Evolutionary conservation across 441 rosid genomes (phyloP).

Genomic region (Mallotus repandus): DNA sequence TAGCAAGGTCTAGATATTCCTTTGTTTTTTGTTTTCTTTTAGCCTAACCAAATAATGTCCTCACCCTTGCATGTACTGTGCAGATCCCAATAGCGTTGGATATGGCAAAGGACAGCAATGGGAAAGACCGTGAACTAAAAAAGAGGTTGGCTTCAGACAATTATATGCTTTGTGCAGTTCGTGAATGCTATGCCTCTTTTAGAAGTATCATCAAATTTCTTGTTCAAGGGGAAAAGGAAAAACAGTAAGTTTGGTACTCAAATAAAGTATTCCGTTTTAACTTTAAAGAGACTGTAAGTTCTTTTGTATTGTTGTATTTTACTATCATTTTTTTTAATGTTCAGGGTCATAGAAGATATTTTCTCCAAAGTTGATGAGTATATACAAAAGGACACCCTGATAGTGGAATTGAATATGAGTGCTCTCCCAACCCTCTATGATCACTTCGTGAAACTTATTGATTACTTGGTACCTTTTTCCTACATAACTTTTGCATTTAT

Average conservation of each 20-base stretch:
- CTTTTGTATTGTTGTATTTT: background rate
- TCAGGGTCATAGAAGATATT: constrained; percentile 48
- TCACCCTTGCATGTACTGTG: constrained; percentile 8
- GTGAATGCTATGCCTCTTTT: constrained; percentile 94
- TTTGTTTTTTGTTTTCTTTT: background rate
- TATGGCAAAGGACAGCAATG: constrained; percentile 98
- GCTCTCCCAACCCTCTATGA: constrained; percentile 85
- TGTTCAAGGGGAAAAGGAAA: constrained; percentile 79
- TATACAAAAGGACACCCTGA: constrained; percentile 38
- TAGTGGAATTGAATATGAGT: constrained; percentile 71
- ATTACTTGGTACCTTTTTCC: constrained; percentile 62
- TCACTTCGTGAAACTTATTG: constrained; percentile 81
- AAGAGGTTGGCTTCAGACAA: constrained; percentile 69
- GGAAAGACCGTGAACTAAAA: constrained; percentile 82
- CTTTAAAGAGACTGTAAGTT: background rate
- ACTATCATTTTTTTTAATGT: constrained; percentile 3
- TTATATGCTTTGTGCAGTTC: constrained; percentile 91
- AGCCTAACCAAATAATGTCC: background rate
- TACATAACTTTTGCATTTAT: constrained; percentile 13
- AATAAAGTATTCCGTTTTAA: background rate
- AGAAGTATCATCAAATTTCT: constrained; percentile 63
- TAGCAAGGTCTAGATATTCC: constrained; percentile 73
- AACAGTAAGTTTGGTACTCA: constrained; percentile 46
- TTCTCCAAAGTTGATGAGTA: constrained; percentile 63
- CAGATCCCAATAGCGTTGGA: constrained; percentile 98